These are phyloP conservation scores for Chimonanthus salicifolius DNA, from an alignment of 164 flowering plant genomes.

Conservation along the genomic window DNA sequence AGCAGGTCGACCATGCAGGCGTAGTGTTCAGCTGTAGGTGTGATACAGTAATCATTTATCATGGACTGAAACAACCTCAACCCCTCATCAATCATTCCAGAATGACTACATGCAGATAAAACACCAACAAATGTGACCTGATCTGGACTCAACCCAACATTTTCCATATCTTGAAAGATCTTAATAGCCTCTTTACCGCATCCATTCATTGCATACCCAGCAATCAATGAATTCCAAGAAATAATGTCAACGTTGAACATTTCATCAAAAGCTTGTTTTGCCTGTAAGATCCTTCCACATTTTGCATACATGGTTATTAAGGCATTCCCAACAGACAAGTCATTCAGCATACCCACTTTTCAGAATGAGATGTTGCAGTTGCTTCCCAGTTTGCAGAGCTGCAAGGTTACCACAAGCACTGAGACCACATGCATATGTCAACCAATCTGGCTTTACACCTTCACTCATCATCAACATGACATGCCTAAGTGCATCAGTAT, in stretches of 20 bases:
- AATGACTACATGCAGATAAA: slow-evolving; percentile 44
- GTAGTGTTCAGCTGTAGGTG: slow-evolving; percentile 54
- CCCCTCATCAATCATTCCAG: slow-evolving; percentile 63
- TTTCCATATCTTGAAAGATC: slow-evolving; percentile 22
- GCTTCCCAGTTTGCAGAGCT: slow-evolving; percentile 13
- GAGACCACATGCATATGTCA: slow-evolving; percentile 14
- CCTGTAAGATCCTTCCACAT: slow-evolving; percentile 13
- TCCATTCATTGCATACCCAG: slow-evolving; percentile 23
- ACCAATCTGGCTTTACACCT: slow-evolving; percentile 12
- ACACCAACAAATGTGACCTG: slow-evolving; percentile 25
- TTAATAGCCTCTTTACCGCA: slow-evolving; percentile 9
- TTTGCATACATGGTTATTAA: slow-evolving; percentile 16
- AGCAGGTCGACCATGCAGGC: slow-evolving; percentile 58
- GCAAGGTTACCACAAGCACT: slow-evolving; percentile 20
- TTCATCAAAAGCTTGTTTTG: slow-evolving; percentile 11
- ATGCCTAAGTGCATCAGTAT: slow-evolving; percentile 11
- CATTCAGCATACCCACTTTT: slow-evolving; percentile 10
- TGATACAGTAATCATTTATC: slow-evolving; percentile 34
- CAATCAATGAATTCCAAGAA: slow-evolving; percentile 20
- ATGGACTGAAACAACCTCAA: slow-evolving; percentile 54
- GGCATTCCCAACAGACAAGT: slow-evolving; percentile 9
- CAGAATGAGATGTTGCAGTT: slow-evolving; percentile 10
- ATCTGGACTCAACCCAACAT: slow-evolving; percentile 17
- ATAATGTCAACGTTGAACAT: slow-evolving; percentile 5
- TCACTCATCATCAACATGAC: slow-evolving; percentile 10